These are phyloP conservation scores for Aspergillus latus DNA, from an alignment of 2,329 filamentous ascomycete species.

Conservation along the genomic window DNA sequence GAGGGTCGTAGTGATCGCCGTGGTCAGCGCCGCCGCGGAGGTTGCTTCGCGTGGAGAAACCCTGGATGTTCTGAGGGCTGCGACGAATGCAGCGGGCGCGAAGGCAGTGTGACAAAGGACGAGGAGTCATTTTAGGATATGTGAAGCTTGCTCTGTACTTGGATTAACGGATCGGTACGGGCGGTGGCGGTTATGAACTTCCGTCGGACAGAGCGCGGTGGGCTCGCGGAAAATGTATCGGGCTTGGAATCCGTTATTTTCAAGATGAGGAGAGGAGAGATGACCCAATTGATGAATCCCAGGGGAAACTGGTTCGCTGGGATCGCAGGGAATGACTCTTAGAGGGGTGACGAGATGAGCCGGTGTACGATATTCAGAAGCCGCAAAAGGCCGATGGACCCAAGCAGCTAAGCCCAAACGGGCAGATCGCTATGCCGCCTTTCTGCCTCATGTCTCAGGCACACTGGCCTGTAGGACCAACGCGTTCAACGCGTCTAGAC, in stretches of 20 bases:
- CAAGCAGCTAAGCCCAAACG: conserved; percentile 31
- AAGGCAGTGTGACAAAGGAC: conserved; percentile 39
- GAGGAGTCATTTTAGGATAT: conserved; percentile 40
- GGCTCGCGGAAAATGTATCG: conserved; percentile 12
- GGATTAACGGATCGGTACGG: conserved; percentile 16
- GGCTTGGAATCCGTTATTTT: conserved; percentile 12
- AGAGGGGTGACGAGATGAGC: conserved; percentile 32
- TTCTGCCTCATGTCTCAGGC: conserved; percentile 32
- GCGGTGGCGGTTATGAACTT: conserved; percentile 21
- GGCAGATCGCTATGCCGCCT: conserved; percentile 28
- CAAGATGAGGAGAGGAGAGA: conserved; percentile 15
- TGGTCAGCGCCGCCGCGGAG: conserved; percentile 53
- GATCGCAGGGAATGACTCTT: conserved; percentile 19
- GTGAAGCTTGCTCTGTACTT: conserved; percentile 17
- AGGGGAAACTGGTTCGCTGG: conserved; percentile 23
- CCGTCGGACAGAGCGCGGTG: conserved; percentile 18
- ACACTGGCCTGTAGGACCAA: conserved; percentile 16
- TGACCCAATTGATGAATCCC: conserved; percentile 28
- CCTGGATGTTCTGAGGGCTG: conserved; percentile 35
- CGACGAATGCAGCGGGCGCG: conserved; percentile 42
- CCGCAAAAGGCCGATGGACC: conserved; percentile 40
- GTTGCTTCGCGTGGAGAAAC: conserved; percentile 44
- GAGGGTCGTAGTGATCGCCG: conserved; percentile 83
- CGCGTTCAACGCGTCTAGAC: conserved; percentile 33
- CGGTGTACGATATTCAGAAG: conserved; percentile 38